These are phyloP conservation scores for Nadsonia fulvescens DNA, from an alignment of 805 yeast species.

Conservation along the genomic window DNA sequence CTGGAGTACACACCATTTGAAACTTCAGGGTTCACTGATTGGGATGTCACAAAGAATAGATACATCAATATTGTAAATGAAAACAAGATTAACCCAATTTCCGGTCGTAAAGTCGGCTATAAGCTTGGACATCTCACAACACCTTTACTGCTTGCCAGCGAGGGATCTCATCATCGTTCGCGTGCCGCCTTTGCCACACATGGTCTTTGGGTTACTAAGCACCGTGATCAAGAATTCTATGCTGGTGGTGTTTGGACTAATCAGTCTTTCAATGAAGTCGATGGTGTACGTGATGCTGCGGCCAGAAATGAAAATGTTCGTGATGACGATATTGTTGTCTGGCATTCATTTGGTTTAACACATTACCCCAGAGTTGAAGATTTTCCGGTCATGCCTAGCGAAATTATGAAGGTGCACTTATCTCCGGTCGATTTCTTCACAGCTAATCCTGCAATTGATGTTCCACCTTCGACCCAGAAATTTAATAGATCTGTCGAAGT, in stretches of 20 bases:
- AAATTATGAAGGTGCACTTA: constrained; percentile 48
- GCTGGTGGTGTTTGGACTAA: constrained; percentile 82
- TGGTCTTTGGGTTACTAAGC: constrained; percentile 70
- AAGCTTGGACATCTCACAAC: constrained; percentile 61
- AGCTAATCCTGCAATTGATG: constrained; percentile 59
- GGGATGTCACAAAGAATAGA: constrained; percentile 60
- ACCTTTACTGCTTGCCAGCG: constrained; percentile 56
- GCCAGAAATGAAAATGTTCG: constrained; percentile 43
- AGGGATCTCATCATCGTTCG: constrained; percentile 43
- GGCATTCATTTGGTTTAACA: constrained; percentile 70
- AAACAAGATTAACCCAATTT: constrained; percentile 46
- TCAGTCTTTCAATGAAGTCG: constrained; percentile 55
- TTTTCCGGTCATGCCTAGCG: constrained; percentile 84
- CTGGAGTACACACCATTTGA: constrained; percentile 47
- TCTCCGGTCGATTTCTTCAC: constrained; percentile 61
- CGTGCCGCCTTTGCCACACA: constrained; percentile 65
- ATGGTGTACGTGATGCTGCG: constrained; percentile 54
- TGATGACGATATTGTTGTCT: constrained; percentile 57
- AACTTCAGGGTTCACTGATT: constrained; percentile 53
- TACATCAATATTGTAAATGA: constrained; percentile 63
- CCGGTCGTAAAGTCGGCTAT: constrained; percentile 63
- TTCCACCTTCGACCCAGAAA: constrained; percentile 50
- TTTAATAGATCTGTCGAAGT: constrained; percentile 42
- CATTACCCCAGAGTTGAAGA: constrained; percentile 73
- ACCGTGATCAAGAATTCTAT: constrained; percentile 49